Base-by-base conservation (phyloP, 106 monocot species). In the Narthecium ossifragum region DNA sequence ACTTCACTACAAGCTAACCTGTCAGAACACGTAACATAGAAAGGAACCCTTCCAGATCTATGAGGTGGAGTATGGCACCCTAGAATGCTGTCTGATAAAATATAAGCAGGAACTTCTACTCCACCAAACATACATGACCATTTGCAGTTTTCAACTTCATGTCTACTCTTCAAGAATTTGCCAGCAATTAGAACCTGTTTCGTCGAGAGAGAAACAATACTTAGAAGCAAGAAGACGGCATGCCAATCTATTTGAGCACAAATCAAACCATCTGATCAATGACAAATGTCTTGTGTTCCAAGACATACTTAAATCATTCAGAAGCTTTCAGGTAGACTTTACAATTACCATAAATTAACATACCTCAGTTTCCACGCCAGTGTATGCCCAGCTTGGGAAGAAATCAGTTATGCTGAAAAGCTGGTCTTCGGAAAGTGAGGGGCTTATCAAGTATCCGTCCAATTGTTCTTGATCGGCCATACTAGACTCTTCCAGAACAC, bases 41-140 rank as follows among this genome's bases (percentile, higher is more conserved):
- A 96, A 52, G 83, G 86, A 28, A 96, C 86, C 51, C 75, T 72
- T 72, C 96, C 90, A 65, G 74, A 40, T 69, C 66, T 81, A 34
- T 84, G 90, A 10, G 54, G 46, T 48, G 90, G 96, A 43, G 84
- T 60, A 75, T 69, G 68, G 59, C 96, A 90, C 29, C 70, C 73
- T 23, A 96, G 75, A 54, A 73, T 74, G 41, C 86, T 75, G 76
- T 90, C 78, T 31, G 69, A 69, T 53, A 96, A 38, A 67, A 96
- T 59, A 34, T 86, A 64, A 49, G 86, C 96, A 33, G 80, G 81
- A 47, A 96, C 96, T 83, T 96, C 90, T 58, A 76, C 63, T 74
- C 90, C 86, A 18, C 96, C 96, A 80, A 96, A 96, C 96, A 96
- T 96, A 38, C 96, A 96, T 18, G 96, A 96, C 96, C 90, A 90